These are phyloP conservation scores for Penicillium thymicola DNA, from an alignment of 2,329 filamentous ascomycete genomes.

Conservation along the genomic window DNA sequence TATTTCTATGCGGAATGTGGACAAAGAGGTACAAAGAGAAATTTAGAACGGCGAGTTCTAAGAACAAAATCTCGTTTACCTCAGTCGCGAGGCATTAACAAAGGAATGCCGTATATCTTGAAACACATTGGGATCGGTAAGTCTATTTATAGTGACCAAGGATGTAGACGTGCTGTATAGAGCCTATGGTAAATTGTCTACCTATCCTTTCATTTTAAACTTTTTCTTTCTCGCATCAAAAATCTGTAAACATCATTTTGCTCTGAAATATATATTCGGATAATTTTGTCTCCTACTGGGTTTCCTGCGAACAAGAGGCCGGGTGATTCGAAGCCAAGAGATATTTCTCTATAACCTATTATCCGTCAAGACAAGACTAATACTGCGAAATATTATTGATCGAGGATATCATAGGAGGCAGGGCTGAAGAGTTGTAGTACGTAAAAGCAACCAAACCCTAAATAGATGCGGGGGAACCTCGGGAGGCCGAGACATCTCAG, in stretches of 20 bases:
- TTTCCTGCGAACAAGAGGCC: background rate
- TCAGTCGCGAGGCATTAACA: background rate
- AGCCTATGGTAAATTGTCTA: background rate
- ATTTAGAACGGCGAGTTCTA: background rate
- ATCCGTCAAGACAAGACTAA: no score
- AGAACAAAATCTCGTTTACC: background rate
- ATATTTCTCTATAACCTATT: no score
- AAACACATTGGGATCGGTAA: background rate
- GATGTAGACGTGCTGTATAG: background rate
- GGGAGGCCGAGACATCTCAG: background rate
- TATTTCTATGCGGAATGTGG: background rate
- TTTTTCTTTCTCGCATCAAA: background rate
- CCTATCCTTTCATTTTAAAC: no score
- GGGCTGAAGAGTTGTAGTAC: background rate
- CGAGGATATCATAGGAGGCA: background rate
- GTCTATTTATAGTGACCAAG: background rate
- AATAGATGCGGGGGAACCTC: background rate
- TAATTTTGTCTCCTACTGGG: background rate
- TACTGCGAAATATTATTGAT: background rate
- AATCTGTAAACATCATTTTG: background rate
- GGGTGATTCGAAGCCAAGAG: background rate
- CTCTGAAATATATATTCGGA: background rate
- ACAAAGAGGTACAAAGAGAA: background rate
- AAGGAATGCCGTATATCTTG: background rate
- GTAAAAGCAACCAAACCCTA: background rate